Conservation (phyloP, 768 basidiomycete species). For the Naganishia antarctica region DNA sequence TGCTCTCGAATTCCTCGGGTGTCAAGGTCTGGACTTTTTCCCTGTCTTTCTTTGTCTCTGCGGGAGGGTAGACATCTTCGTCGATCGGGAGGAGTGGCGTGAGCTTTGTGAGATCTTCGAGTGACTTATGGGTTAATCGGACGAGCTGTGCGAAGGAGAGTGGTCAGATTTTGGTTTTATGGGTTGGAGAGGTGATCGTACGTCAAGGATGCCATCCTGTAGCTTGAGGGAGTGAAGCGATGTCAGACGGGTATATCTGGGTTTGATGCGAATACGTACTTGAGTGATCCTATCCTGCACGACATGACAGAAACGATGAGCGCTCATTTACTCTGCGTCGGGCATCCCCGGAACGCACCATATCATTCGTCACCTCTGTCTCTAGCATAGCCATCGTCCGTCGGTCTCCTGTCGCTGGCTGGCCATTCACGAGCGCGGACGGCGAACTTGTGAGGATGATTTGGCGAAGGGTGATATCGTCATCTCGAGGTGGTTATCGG, state of each 20-base stretch:
- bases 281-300: conserved; percentile 18
- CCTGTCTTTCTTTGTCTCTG: conserved; percentile 17
- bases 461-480: neutral
- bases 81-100: conserved; percentile 1
- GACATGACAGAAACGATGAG: neutral
- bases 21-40: conserved; percentile 19
- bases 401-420: neutral
- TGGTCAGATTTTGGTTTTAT: neutral
- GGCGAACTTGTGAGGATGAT: neutral
- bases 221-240: neutral
- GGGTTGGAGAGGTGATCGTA: neutral
- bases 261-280: neutral
- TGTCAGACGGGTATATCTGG: neutral
- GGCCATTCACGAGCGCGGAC: neutral
- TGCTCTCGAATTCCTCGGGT: conserved; percentile 9
- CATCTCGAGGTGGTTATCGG: neutral
- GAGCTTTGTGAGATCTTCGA: conserved; percentile 18
- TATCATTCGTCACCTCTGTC: conserved; percentile 21
- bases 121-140: conserved; percentile 13
- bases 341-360: neutral
- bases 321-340: neutral
- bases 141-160: conserved; percentile 1
- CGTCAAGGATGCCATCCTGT: conserved; percentile 15
- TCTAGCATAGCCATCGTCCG: conserved; percentile 19
- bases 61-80: conserved; percentile 10